Evolutionary conservation across 495 filamentous ascomycete genomes (phyloP).

Genomic region (Extremus antarcticus): DNA sequence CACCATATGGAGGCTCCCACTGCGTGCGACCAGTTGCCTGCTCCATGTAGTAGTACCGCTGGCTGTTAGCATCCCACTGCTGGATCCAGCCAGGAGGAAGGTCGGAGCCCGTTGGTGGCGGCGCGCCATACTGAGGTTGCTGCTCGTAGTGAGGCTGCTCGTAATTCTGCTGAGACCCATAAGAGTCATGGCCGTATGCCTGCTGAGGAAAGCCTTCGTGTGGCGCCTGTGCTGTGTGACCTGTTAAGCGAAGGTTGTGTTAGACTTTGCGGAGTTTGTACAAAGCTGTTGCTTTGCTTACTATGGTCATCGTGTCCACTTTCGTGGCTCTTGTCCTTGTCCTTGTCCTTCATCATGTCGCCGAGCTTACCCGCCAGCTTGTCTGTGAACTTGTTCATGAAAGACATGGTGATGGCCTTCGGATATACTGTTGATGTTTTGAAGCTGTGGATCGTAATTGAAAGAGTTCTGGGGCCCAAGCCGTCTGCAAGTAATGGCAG

Average conservation of each 20-base stretch:
- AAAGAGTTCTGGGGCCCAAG: no score
- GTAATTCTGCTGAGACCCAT: not conserved
- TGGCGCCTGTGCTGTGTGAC: no score
- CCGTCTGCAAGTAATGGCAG: no score
- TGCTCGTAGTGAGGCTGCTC: not conserved
- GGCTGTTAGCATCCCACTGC: constrained; percentile 22
- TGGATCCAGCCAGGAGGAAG: constrained; percentile 21
- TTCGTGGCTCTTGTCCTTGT: not conserved
- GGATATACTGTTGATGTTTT: no score
- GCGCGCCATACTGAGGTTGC: not conserved
- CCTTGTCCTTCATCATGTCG: constrained; percentile 2
- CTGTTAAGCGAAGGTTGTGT: no score
- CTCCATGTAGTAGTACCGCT: constrained; percentile 24
- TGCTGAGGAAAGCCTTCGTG: not conserved
- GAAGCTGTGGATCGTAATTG: no score
- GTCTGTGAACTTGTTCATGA: no score
- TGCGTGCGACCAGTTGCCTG: constrained; percentile 23
- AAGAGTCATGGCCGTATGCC: not conserved
- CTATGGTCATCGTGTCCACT: not conserved
- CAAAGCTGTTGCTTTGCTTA: not conserved
- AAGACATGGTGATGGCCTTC: no score
- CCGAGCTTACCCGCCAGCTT: constrained; percentile 2
- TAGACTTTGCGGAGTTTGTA: not conserved
- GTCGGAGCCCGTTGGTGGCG: constrained; percentile 6
- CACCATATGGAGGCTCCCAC: constrained; percentile 19